These are phyloP conservation scores for Lachancea sp. DNA, from an alignment of 805 yeast species.

Conservation along the genomic window DNA sequence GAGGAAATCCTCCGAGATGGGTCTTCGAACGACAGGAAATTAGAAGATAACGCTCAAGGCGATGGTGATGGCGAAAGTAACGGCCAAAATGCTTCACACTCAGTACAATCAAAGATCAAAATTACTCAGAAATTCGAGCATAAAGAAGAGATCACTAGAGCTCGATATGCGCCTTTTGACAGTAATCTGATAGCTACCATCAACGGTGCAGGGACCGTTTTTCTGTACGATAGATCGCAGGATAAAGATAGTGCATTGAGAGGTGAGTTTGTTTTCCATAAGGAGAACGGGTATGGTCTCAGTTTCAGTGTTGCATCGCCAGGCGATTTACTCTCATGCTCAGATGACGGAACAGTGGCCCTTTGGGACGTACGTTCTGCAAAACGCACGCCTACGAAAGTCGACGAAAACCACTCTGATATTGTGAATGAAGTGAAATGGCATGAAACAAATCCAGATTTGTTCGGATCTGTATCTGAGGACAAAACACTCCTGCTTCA, in stretches of 20 bases:
- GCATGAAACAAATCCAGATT: conserved; percentile 45
- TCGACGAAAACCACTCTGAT: conserved; percentile 38
- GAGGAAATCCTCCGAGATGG: conserved; percentile 26
- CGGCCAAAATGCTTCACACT: background rate
- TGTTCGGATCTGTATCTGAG: conserved; percentile 71
- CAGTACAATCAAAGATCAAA: conserved; percentile 44
- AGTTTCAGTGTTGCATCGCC: conserved; percentile 50
- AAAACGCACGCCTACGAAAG: conserved; percentile 23
- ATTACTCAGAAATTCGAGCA: conserved; percentile 56
- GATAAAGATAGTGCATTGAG: conserved; percentile 24
- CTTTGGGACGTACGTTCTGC: conserved; percentile 45
- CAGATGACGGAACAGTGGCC: conserved; percentile 62
- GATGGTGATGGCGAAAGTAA: background rate
- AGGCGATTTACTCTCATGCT: conserved; percentile 50
- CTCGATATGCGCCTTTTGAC: conserved; percentile 62
- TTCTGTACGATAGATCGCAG: conserved; percentile 41
- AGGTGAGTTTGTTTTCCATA: conserved; percentile 44
- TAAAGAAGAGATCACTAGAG: conserved; percentile 63
- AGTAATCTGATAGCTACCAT: conserved; percentile 54
- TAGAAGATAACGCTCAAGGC: background rate
- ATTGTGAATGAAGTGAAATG: conserved; percentile 75
- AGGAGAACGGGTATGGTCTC: conserved; percentile 68
- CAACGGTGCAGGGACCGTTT: conserved; percentile 58
- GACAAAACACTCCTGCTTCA: conserved; percentile 50
- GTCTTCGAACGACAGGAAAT: conserved; percentile 4